Evolutionary conservation across 768 basidiomycete genomes (phyloP).

Genomic region (Naganishia vishniacii): DNA sequence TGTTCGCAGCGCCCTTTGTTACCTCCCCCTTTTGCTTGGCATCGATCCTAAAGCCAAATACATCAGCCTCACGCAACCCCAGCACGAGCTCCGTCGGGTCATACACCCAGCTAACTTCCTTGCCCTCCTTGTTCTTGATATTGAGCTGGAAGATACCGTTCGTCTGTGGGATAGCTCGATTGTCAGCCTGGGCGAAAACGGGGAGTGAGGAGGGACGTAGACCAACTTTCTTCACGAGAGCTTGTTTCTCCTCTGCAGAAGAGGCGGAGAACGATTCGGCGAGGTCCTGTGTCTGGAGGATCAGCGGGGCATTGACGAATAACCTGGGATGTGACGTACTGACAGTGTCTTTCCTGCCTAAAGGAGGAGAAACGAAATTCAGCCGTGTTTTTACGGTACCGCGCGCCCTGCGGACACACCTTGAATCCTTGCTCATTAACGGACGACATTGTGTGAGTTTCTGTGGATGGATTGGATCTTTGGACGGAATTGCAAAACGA

Average conservation of each 20-base stretch:
- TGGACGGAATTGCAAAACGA: background rate
- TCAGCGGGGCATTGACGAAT: background rate
- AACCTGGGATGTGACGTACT: background rate
- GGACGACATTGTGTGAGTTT: background rate
- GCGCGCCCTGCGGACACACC: background rate
- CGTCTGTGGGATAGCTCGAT: conserved; percentile 53
- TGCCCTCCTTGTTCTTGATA: conserved; percentile 65
- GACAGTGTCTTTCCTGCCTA: conserved; percentile 8
- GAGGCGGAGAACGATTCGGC: conserved; percentile 37
- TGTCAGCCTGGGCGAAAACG: background rate
- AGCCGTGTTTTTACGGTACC: background rate
- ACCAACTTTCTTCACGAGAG: conserved; percentile 48
- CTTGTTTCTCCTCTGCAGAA: conserved; percentile 46
- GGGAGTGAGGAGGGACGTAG: conserved; percentile 26
- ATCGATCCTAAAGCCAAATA: conserved; percentile 62
- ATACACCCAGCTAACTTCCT: conserved; percentile 63
- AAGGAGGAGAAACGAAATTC: background rate
- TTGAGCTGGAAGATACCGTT: conserved; percentile 83
- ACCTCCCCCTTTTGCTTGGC: conserved; percentile 59
- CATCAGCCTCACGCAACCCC: background rate
- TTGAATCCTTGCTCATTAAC: conserved; percentile 15
- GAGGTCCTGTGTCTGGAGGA: background rate
- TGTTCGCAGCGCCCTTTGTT: conserved; percentile 40
- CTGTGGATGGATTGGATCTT: background rate
- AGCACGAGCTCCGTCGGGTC: conserved; percentile 14